Conservation (phyloP, 2,329 filamentous ascomycete species). For the Aulographum hederae region DNA sequence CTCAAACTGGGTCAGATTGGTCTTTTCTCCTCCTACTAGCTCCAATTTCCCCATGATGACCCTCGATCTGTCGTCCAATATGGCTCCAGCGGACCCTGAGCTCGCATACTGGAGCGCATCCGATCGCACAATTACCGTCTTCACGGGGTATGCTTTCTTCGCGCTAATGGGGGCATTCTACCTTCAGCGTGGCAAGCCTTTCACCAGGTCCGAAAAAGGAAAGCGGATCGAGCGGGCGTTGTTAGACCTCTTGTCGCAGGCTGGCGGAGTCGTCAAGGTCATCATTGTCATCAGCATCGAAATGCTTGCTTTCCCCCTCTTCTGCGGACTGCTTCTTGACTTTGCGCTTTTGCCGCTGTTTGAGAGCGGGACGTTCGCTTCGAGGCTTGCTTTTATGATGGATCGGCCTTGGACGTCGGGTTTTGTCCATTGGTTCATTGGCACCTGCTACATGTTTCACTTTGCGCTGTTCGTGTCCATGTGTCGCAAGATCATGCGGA, state of each 20-base stretch:
- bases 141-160: slow-evolving; percentile 65
- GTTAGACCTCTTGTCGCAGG: slow-evolving; percentile 74
- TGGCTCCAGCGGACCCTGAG: slow-evolving; percentile 15
- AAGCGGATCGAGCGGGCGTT: slow-evolving; percentile 52
- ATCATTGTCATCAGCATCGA: slow-evolving; percentile 97
- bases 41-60: too few species aligned
- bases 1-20: neutral
- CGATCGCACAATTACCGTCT: slow-evolving; percentile 52
- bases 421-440: slow-evolving; percentile 97
- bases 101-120: slow-evolving; percentile 25
- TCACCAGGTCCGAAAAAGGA: slow-evolving; percentile 38
- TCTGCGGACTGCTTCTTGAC: slow-evolving; percentile 84
- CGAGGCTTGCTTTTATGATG: slow-evolving; percentile 60
- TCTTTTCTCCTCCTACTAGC: neutral
- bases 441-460: slow-evolving; percentile 99
- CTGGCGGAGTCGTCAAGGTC: slow-evolving; percentile 92
- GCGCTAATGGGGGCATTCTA: slow-evolving; percentile 62
- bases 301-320: slow-evolving; percentile 93
- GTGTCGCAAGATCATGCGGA: slow-evolving; percentile 95
- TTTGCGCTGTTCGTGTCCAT: slow-evolving; percentile 97
- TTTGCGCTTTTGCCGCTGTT: slow-evolving; percentile 79
- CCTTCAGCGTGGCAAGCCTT: slow-evolving; percentile 51
- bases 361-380: slow-evolving; percentile 57
- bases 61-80: neutral
- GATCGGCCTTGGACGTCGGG: slow-evolving; percentile 73